phyloP scores from a whole-genome alignment of 169 alveolate genomes.

The Eimeria tenella region DNA sequence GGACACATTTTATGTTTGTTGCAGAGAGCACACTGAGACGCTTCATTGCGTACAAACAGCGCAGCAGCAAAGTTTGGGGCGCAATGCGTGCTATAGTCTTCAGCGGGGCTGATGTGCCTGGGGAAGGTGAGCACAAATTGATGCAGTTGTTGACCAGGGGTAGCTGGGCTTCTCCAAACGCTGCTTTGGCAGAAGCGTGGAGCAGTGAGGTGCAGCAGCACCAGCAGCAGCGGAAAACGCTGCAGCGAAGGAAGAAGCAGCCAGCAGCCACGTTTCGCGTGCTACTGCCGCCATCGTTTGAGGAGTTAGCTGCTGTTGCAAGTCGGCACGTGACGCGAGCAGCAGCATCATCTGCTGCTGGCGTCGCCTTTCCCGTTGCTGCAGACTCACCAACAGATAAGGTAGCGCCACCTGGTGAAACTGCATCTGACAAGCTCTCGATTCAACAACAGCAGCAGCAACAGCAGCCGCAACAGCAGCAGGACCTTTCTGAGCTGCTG shows the following conservation, averaged over 20 bases:
- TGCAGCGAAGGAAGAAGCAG: slow-evolving; percentile 17
- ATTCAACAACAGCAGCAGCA: slow-evolving; percentile 50
- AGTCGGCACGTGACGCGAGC: background rate
- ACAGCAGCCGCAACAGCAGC: slow-evolving; percentile 61
- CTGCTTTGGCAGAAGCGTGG: slow-evolving; percentile 42
- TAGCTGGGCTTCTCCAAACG: slow-evolving; percentile 21
- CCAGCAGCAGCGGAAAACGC: slow-evolving; percentile 63
- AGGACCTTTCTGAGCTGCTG: background rate
- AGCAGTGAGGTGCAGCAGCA: slow-evolving; percentile 64
- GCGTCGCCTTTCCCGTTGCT: background rate
- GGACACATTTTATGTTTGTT: slow-evolving; percentile 98
- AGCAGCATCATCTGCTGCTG: slow-evolving; percentile 25
- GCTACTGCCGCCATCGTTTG: slow-evolving; percentile 34
- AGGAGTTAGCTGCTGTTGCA: background rate
- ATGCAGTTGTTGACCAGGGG: slow-evolving; percentile 87
- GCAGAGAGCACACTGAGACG: slow-evolving; percentile 80
- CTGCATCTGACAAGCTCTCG: background rate
- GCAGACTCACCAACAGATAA: background rate
- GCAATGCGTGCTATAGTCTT: slow-evolving; percentile 42
- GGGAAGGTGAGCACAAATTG: slow-evolving; percentile 99
- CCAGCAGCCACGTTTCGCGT: slow-evolving; percentile 6
- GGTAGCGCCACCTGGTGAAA: background rate
- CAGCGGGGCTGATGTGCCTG: slow-evolving; percentile 93
- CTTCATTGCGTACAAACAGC: slow-evolving; percentile 38
- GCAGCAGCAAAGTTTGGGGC: slow-evolving; percentile 56